Conservation (phyloP, 768 basidiomycete species). For the Lactarius indigo region DNA sequence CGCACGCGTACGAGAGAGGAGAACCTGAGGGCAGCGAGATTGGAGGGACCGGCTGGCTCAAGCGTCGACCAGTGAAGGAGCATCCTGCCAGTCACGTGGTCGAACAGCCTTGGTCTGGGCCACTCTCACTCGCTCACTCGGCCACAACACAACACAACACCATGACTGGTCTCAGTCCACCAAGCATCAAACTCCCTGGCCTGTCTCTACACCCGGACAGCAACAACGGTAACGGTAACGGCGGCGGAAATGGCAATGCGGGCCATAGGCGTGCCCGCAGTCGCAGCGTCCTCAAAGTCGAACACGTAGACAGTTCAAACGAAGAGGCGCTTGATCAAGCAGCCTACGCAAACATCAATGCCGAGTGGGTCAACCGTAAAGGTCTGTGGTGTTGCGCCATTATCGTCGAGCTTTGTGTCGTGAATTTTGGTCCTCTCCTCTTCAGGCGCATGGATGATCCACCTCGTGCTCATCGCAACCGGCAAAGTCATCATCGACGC, state of each 20-base stretch:
- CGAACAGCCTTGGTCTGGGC: background rate
- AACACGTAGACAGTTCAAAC: slow-evolving; percentile 68
- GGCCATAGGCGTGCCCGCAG: slow-evolving; percentile 48
- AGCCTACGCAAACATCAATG: slow-evolving; percentile 81
- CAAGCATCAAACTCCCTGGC: slow-evolving; percentile 19
- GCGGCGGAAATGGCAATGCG: background rate
- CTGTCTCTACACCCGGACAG: slow-evolving; percentile 9
- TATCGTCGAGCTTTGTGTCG: slow-evolving; percentile 1
- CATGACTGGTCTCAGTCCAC: slow-evolving; percentile 17
- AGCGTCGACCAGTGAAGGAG: slow-evolving; percentile 66
- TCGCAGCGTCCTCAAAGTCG: slow-evolving; percentile 79
- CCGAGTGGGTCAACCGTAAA: slow-evolving; percentile 92
- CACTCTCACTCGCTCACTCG: background rate
- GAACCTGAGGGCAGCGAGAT: slow-evolving; percentile 71
- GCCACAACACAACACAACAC: background rate
- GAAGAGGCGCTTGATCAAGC: slow-evolving; percentile 79
- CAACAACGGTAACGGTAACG: background rate
- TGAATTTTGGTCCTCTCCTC: background rate
- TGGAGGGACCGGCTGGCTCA: slow-evolving; percentile 51
- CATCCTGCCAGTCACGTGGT: background rate
- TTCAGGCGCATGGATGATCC: slow-evolving; percentile 95
- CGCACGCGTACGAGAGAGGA: slow-evolving; percentile 62
- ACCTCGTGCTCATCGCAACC: slow-evolving; percentile 84
- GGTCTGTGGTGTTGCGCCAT: slow-evolving; percentile 43
- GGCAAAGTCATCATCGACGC: slow-evolving; percentile 94